Evolutionary conservation across 495 filamentous ascomycete species (phyloP), one percentile per base, ranked within the genome.

Genomic region (Annulohypoxylon bovei): DNA sequence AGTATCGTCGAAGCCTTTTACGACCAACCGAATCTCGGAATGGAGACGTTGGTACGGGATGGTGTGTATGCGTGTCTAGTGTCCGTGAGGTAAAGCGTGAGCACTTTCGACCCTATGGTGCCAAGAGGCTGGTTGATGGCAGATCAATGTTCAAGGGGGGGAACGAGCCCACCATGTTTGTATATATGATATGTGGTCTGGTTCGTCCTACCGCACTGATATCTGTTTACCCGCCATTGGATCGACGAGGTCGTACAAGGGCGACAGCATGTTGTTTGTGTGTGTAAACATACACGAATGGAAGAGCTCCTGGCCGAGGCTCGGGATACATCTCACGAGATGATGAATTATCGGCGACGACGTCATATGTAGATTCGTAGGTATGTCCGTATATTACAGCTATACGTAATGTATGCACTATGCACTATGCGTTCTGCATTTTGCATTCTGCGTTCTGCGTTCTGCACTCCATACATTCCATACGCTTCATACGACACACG

Each of bases 171-270:
- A 63, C 35, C 46, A 37, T 25, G 53, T 37, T 53, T 46, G 59
- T 68, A 67, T 68, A 67, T 59, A 54, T 9, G 23, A 50, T 52
- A 61, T 59, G 63, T 64, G 23, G 53, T 60, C 37, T 68, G 58
- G 39, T 42, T 42, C 7, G 39, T 42, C 39, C 46, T 68, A 58
- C 69, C 64, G 47, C 49, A n/a, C 46, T 60, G 52, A 57, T 68
- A 72, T 64, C 49, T 72, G 69, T 67, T 68, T 68, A 55, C 23
- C 37, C 32, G 52, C 47, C 69, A 72, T 72, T 72, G 69, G 69
- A 50, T 72, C 69, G 18, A 39, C 53, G 25, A 32, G 20, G 46
- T 67, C 28, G 58, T 46, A 68, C 69, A 68, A 62, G 30, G 42
- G 46, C 69, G 59, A 42, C 14, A 22, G 23, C 42, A 64, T 72